A percentile compares a stretch with the other conserved stretches of the same genome.
phyloP scores from a whole-genome alignment of 2,329 filamentous ascomycete genomes.

The Celoporthe dispersa region DNA sequence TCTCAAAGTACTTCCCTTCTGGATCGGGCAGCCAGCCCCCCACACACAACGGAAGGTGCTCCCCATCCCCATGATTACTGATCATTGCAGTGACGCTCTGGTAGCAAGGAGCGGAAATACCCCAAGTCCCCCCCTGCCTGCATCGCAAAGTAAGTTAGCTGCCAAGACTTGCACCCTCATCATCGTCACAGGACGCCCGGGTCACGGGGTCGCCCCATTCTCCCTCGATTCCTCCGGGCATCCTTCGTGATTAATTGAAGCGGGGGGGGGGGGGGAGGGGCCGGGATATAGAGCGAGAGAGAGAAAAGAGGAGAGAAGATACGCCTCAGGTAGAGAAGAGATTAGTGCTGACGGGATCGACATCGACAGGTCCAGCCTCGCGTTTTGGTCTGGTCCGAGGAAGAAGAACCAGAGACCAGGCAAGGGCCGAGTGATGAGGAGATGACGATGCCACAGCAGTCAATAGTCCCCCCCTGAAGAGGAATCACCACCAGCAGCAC shows the following conservation, averaged over 20 bases:
- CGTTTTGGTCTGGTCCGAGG: background rate
- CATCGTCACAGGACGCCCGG: background rate
- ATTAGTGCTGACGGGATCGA: slow-evolving; percentile 13
- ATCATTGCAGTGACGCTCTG: too few species aligned
- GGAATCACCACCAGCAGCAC: too few species aligned
- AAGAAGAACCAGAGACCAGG: background rate
- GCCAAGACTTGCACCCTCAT: background rate
- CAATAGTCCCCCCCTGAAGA: too few species aligned
- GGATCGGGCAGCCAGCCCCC: too few species aligned
- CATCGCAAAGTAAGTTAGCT: too few species aligned
- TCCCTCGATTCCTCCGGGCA: background rate
- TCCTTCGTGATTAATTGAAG: background rate
- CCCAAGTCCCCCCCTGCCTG: too few species aligned
- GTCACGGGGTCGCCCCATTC: background rate
- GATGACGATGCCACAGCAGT: background rate
- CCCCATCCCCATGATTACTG: too few species aligned
- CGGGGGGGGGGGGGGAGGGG: background rate
- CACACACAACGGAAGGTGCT: too few species aligned
- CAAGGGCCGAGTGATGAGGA: slow-evolving; percentile 9
- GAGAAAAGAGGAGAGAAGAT: background rate
- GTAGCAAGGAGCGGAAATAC: background rate
- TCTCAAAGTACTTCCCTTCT: too few species aligned
- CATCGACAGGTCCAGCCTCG: background rate
- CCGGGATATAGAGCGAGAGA: background rate
- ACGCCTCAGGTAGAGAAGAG: background rate